Base-by-base conservation (phyloP, 179 eudicot species). In the Gypsophila paniculata region DNA sequence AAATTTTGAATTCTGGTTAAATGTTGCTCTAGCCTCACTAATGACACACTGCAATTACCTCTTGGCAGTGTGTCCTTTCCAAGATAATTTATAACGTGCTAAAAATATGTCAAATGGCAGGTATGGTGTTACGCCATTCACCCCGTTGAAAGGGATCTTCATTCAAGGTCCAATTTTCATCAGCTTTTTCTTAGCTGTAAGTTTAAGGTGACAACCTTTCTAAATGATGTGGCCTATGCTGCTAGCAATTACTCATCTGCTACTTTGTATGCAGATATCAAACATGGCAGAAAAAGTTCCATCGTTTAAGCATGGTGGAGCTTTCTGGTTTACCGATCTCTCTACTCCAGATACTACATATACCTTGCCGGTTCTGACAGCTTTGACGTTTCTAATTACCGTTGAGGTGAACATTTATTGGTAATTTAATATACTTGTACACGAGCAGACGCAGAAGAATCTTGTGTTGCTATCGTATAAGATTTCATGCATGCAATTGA, bases 281-380 rank as follows among this genome's bases (percentile, higher is more conserved):
- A 94, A 92, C 87, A 90, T 94, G 99, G 91, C 84, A 21, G 94
- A 88, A 29, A 91, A 91, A 72, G 96, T 94, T 66, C 96, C 97
- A 14, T 94, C 99, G 17, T 88, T 91, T 55, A 83, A 89, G 85
- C 74, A 71, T 34, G 99, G 97, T 39, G 99, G 97, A 75, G 86
- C 83, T n/a, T 86, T 78, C 42, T 94, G 99, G 99, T 94, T 94
- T 72, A 85, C 87, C 12, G 97, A 94, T 86, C 85, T 94, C 73
- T 81, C 96, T 1, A 84, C 87, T 82, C 95, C 96, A 25, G 99
- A 94, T 85, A 66, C 77, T 39, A 65, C 82, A 78, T 91, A 85
- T 69, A 82, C 87, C 72, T 80, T 90, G 60, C 99, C 99, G 63
- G 85, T 86, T 79, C 76, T 91, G 76, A 74, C 95, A 8, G 96